Conservation (phyloP, 2,329 filamentous ascomycete species). For the Aureobasidium subglaciale region DNA sequence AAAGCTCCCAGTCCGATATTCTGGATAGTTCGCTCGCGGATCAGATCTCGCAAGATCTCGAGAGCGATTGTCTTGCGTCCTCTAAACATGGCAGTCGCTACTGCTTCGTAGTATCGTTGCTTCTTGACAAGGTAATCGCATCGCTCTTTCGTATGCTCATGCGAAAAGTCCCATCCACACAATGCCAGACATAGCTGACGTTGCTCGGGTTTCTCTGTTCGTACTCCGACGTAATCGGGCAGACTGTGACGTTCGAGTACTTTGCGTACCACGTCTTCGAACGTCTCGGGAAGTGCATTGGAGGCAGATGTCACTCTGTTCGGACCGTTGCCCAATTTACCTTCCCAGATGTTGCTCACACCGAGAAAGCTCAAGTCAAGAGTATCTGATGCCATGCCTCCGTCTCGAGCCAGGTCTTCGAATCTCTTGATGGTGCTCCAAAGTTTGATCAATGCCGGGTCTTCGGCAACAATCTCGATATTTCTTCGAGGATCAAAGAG, state of each 20-base stretch:
- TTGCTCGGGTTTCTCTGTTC: slow-evolving; percentile 61
- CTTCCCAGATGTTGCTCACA: slow-evolving; percentile 65
- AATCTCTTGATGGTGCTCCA: slow-evolving; percentile 69
- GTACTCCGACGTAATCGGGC: slow-evolving; percentile 55
- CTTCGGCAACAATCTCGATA: slow-evolving; percentile 58
- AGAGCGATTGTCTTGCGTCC: slow-evolving; percentile 63
- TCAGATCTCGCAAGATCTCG: slow-evolving; percentile 61
- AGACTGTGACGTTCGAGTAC: slow-evolving; percentile 58
- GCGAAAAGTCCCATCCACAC: slow-evolving; percentile 61
- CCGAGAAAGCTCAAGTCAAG: slow-evolving; percentile 72
- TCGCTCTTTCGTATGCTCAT: slow-evolving; percentile 42
- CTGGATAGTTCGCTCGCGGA: slow-evolving; percentile 59
- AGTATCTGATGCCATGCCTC: slow-evolving; percentile 62
- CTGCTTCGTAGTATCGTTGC: slow-evolving; percentile 63
- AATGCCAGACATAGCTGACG: slow-evolving; percentile 69
- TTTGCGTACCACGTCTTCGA: slow-evolving; percentile 46
- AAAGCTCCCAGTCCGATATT: slow-evolving; percentile 44
- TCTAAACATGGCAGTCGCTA: slow-evolving; percentile 68
- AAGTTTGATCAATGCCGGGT: slow-evolving; percentile 68
- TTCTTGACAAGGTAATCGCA: slow-evolving; percentile 46
- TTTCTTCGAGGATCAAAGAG: slow-evolving; percentile 57
- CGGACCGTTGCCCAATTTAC: slow-evolving; percentile 45
- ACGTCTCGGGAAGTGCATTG: slow-evolving; percentile 20
- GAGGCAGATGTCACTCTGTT: slow-evolving; percentile 20
- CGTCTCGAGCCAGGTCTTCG: slow-evolving; percentile 56